Evolutionary conservation across 768 basidiomycete species (phyloP), one percentile per base, ranked within the genome.

Genomic region (Mycena venus): DNA sequence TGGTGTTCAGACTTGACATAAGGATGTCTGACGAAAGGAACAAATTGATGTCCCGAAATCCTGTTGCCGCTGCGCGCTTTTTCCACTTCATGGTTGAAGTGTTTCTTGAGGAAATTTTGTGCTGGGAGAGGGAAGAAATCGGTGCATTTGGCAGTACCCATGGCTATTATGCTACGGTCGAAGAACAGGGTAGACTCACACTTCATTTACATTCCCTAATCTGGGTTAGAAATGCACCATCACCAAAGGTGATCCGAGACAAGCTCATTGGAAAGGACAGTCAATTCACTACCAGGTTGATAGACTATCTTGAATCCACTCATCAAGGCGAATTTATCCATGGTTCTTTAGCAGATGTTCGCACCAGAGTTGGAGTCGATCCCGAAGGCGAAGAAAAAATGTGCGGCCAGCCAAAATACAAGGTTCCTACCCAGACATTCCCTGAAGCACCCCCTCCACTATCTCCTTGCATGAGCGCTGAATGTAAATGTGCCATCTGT

Each of bases 121-220:
- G 82, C 17, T 58, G 78, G 61, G 75, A 72, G 42, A 49, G 36
- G 7, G 15, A 51, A 1, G 25, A 76, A 19, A 6, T 40, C 0
- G 83, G 83, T 2, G 14, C 82, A 7, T 85, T 75, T 70, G 83
- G 85, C 3, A 15, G 75, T 0, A 80, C 83, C 12, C 14, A 65
- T 1, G 83, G 76, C 0, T 85, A 83, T 72, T 83, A 82, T 78
- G 81, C 81, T 8, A 79, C 77, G 1, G 80, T 84, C 56, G 85
- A 86, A 67, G 79, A 83, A 70, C 85, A 87, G 74, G 85, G 85
- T 0, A 53, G 80, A 5, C 64, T 84, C 0, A 85, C 83, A 4
- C n/a, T n/a, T n/a, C n/a, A n/a, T n/a, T n/a, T n/a, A n/a, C n/a
- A n/a, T n/a, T n/a, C n/a, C n/a, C n/a, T n/a, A n/a, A n/a, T n/a